phyloP scores from a whole-genome alignment of 2,329 filamentous ascomycete species.

The Calonectria pseudoreteaudii region DNA sequence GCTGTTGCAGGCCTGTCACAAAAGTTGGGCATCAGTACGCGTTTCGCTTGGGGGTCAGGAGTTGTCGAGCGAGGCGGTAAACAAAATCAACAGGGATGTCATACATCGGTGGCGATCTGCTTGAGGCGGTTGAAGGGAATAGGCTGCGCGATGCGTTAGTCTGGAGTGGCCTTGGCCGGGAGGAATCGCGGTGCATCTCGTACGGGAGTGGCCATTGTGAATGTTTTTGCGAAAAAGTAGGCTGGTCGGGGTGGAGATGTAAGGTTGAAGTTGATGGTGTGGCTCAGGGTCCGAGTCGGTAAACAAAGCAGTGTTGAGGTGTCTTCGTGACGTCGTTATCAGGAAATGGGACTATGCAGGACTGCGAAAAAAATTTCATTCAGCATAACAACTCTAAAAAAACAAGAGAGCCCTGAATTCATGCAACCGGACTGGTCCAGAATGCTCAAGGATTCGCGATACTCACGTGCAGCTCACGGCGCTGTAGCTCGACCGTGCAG shows the following conservation, averaged over 20 bases:
- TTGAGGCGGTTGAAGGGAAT: conserved; percentile 81
- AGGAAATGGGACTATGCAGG: conserved; percentile 31
- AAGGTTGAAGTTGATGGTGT: conserved; percentile 38
- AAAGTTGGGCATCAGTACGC: conserved; percentile 23
- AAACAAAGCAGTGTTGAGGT: conserved; percentile 44
- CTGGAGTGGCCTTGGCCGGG: background rate
- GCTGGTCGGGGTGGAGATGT: conserved; percentile 33
- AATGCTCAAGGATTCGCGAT: conserved; percentile 15
- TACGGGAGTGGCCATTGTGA: conserved; percentile 55
- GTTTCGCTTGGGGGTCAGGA: conserved; percentile 14
- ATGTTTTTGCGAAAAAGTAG: conserved; percentile 30
- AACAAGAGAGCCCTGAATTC: conserved; percentile 22
- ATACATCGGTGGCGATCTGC: conserved; percentile 87
- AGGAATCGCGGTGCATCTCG: conserved; percentile 15
- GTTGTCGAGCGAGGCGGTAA: conserved; percentile 34
- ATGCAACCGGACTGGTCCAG: conserved; percentile 23
- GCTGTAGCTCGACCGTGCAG: conserved; percentile 20
- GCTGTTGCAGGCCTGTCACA: conserved; percentile 79
- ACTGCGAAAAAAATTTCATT: conserved; percentile 30
- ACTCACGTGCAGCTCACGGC: conserved; percentile 29
- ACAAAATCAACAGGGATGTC: conserved; percentile 41
- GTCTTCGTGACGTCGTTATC: conserved; percentile 42
- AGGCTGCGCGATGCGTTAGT: conserved; percentile 65
- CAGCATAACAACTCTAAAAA: conserved; percentile 24
- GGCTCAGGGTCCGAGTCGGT: conserved; percentile 41